Evolutionary conservation across 768 basidiomycete species (phyloP).

Genomic region (Boletus sensibilis): DNA sequence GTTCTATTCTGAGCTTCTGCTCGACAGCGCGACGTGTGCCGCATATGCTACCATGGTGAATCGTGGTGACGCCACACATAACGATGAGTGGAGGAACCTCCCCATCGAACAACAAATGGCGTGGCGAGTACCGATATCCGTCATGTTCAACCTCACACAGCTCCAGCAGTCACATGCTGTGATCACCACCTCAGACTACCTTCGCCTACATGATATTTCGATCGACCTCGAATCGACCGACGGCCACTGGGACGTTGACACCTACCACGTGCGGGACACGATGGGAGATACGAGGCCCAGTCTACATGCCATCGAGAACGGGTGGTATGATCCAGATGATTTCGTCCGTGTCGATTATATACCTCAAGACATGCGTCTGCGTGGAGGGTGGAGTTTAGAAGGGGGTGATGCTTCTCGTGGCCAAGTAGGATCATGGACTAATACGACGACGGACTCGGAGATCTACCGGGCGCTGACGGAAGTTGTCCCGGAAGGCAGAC

Average conservation of each 20-base stretch:
- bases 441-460: conserved; percentile 12
- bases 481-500: conserved; percentile 7
- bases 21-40: conserved; percentile 35
- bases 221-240: conserved; percentile 33
- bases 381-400: conserved; percentile 30
- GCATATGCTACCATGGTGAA: conserved; percentile 47
- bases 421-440: conserved; percentile 22
- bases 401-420: conserved; percentile 15
- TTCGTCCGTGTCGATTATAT: conserved; percentile 39
- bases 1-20: background rate
- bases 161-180: conserved; percentile 38
- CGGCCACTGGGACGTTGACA: conserved; percentile 38
- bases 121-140: conserved; percentile 34
- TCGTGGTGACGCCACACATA: conserved; percentile 39
- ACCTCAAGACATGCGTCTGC: conserved; percentile 30
- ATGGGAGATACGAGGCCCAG: conserved; percentile 19
- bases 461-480: conserved; percentile 20
- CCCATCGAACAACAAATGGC: conserved; percentile 39
- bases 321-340: conserved; percentile 36
- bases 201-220: conserved; percentile 40
- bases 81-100: conserved; percentile 40
- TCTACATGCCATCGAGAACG: conserved; percentile 37
- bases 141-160: conserved; percentile 46
- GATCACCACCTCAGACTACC: conserved; percentile 41
- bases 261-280: conserved; percentile 32